Percentiles rank a stretch among this genome's conserved stretches.
These are phyloP conservation scores for Aspergillus sparsus DNA, from an alignment of 495 filamentous ascomycete species.

Conservation along the genomic window DNA sequence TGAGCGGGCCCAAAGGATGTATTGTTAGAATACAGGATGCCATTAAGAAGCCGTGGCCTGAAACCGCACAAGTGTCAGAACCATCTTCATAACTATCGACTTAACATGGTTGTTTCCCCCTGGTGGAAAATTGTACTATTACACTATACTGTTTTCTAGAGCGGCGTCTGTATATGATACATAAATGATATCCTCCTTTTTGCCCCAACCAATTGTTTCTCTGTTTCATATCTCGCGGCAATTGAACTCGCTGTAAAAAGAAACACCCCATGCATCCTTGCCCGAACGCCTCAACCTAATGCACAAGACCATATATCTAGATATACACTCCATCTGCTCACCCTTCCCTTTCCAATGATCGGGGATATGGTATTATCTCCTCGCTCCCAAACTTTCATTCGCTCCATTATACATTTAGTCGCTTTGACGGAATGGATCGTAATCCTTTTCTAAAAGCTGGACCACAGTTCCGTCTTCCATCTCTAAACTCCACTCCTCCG, in stretches of 20 bases:
- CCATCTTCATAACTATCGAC: constrained; percentile 34
- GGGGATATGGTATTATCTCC: background rate
- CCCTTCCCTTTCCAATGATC: constrained; percentile 16
- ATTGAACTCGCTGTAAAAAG: constrained; percentile 10
- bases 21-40: constrained; percentile 86
- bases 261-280: constrained; percentile 6
- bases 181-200: constrained; percentile 49
- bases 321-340: constrained; percentile 12
- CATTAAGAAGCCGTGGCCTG: constrained; percentile 84
- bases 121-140: constrained; percentile 43
- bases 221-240: background rate
- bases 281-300: constrained; percentile 19
- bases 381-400: background rate
- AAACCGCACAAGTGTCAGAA: constrained; percentile 48
- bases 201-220: constrained; percentile 15
- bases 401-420: constrained; percentile 15
- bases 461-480: constrained; percentile 64
- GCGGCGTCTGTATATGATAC: constrained; percentile 52
- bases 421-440: constrained; percentile 58
- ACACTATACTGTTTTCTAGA: constrained; percentile 45
- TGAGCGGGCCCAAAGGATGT: constrained; percentile 82
- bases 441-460: constrained; percentile 63
- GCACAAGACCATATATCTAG: constrained; percentile 11
- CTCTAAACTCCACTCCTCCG: constrained; percentile 74
- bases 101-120: constrained; percentile 14